Base-by-base conservation (phyloP, 371 early-diverging fungal species). In the Mucor plumbeus region DNA sequence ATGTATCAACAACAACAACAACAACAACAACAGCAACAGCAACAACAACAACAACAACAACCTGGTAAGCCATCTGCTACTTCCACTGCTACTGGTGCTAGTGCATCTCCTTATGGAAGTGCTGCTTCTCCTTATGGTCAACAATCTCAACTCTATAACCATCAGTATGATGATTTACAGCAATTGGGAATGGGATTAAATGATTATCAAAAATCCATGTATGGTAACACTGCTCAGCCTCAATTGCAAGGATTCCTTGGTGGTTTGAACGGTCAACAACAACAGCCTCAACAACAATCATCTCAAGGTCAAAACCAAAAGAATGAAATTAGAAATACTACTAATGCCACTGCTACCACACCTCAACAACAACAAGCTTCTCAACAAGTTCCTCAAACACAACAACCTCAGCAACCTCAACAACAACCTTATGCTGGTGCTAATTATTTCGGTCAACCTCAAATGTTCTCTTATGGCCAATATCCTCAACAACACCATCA, bases 1-100 rank as follows among this genome's bases (percentile, higher is more conserved):
- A 88, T 90, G 90, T 90, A 91, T 61, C 77, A 77, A 57, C 73
- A 72, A 15, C 68, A 66, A 60, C 77, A 70, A 15, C 65, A 69
- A 9, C 72, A 69, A 34, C 69, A 77, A 57, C 73, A 72, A 15
- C 68, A 66, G 56, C 77, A 77, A 57, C 73, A 72, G 19, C 68
- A 66, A 60, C 77, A 77, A 57, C 73, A 72, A 15, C 68, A 66
- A 60, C 77, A 70, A 15, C 65, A 69, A 9, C 72, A 69, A 34
- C 69, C 63, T 15, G 71, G 53, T 58, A 79, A 80, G 62, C 75
- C 78, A 34, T 67, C 64, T 31, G 59, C 64, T 41, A 41, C 59
- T 5, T 34, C 65, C 19, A 55, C 55, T 11, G 50, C 82, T 31
- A 60, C 75, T 55, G 61, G 71, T 43, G 63, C 64, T 50, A 50